Percentiles rank a stretch among this genome's conserved stretches.
These are phyloP conservation scores for Helotiales sp. DNA, from an alignment of 2,329 filamentous ascomycete genomes.

Conservation along the genomic window DNA sequence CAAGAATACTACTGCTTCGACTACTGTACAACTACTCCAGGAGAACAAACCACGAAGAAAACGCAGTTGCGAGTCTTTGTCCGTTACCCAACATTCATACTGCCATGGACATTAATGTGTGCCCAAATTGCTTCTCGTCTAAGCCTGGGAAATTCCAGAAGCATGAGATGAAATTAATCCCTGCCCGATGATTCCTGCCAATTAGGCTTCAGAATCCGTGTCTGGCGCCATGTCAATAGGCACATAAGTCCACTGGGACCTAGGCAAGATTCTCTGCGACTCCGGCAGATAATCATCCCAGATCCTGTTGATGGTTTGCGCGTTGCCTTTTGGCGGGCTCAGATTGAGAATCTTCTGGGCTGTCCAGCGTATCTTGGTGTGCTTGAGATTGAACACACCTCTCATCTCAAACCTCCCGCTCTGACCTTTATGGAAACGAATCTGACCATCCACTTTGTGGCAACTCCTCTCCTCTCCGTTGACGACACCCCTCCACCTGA, in stretches of 20 bases:
- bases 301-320: not conserved
- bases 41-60: too few species aligned
- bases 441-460: not conserved
- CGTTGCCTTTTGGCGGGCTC: not conserved
- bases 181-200: too few species aligned
- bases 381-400: not conserved
- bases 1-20: too few species aligned
- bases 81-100: too few species aligned
- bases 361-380: not conserved
- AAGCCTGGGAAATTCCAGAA: too few species aligned
- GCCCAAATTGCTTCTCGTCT: too few species aligned
- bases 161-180: too few species aligned
- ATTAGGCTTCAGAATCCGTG: not conserved
- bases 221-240: not conserved
- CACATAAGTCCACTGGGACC: not conserved
- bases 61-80: too few species aligned
- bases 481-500: slow-evolving; percentile 7
- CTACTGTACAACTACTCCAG: too few species aligned
- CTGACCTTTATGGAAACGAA: not conserved
- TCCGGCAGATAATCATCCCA: not conserved
- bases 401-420: not conserved
- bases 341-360: not conserved
- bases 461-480: not conserved
- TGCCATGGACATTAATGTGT: too few species aligned
- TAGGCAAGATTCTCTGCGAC: not conserved